Base-by-base conservation (phyloP, 306 rosid genomes). In the Alnus rubra region DNA sequence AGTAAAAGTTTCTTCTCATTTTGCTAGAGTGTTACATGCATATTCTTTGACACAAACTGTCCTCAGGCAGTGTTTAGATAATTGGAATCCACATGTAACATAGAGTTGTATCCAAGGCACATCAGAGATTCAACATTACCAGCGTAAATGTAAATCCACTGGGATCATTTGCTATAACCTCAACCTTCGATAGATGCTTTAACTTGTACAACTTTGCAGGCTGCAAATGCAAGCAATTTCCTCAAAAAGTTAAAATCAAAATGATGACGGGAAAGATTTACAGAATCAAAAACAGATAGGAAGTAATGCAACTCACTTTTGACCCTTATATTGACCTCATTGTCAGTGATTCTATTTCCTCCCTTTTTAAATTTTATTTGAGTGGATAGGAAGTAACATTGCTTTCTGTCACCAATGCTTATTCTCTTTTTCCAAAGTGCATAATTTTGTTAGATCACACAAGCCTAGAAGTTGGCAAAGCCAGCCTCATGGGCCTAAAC, bases 181-280 rank as follows among this genome's bases (percentile, higher is more conserved):
- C 99, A 88, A 95, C 82, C 86, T 95, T 95, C 50, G 97, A 85
- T 68, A 95, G 97, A 87, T 95, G 98, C 85, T 95, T 95, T 81
- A 95, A 87, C 91, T 95, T 95, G 92, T 93, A 95, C 76, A 90
- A 71, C 86, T 95, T 95, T 68, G 98, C 99, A 75, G 98, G 89
- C 99, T 95, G 89, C 86, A 90, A 44, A 64, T 55, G 78, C 76
- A 80, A 54, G 23, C 76, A 80, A 51, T 74, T 39, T 56, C 74
- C 5, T n/a, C 54, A 62, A 50, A 48, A 80, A 75, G 47, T 48
- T 47, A 42, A 16, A 62, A 35, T 45, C 42, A 64, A 76, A 60
- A 45, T 64, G 31, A 77, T 62, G 71, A 48, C 14, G 18, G 51
- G 63, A 73, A 18, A 47, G 75, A 71, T 58, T 77, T 77, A 48